Conservation (phyloP, 169 alveolate genomes). For the Plasmodium billcollinsi region DNA sequence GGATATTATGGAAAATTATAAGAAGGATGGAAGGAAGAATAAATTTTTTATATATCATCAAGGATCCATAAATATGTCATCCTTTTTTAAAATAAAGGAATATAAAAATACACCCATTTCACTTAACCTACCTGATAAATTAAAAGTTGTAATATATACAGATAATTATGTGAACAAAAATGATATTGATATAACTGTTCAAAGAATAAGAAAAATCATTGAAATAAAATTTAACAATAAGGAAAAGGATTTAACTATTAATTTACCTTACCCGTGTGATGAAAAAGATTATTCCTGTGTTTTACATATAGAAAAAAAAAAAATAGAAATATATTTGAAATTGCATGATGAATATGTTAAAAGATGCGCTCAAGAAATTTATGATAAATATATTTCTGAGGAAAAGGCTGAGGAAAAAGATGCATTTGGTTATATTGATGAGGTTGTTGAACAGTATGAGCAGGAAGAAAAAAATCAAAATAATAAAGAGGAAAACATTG, state of each 20-base stretch:
- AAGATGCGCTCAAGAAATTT: conserved; percentile 20
- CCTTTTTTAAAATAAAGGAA: conserved; percentile 35
- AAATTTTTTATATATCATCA: conserved; percentile 44
- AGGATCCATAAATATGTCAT: conserved; percentile 52
- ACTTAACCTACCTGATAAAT: conserved; percentile 53
- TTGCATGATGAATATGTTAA: conserved; percentile 39
- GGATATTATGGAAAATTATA: not conserved
- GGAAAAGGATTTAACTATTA: conserved; percentile 25
- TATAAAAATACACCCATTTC: conserved; percentile 14
- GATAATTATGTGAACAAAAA: conserved; percentile 27
- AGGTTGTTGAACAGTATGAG: conserved; percentile 24
- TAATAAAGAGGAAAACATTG: not conserved
- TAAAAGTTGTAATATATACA: conserved; percentile 36
- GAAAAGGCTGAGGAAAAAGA: conserved; percentile 15
- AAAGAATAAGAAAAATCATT: not conserved
- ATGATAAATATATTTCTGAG: conserved; percentile 7
- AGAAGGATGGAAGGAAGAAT: conserved; percentile 1
- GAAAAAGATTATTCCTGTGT: conserved; percentile 33
- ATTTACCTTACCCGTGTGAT: conserved; percentile 58
- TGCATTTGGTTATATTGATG: conserved; percentile 51
- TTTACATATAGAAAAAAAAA: conserved; percentile 32
- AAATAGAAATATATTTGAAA: conserved; percentile 40
- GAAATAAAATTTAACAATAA: conserved; percentile 45
- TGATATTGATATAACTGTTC: conserved; percentile 16
- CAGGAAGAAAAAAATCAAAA: conserved; percentile 1